Evolutionary conservation across 495 filamentous ascomycete genomes (phyloP).

Genomic region (Xylaria acuta): DNA sequence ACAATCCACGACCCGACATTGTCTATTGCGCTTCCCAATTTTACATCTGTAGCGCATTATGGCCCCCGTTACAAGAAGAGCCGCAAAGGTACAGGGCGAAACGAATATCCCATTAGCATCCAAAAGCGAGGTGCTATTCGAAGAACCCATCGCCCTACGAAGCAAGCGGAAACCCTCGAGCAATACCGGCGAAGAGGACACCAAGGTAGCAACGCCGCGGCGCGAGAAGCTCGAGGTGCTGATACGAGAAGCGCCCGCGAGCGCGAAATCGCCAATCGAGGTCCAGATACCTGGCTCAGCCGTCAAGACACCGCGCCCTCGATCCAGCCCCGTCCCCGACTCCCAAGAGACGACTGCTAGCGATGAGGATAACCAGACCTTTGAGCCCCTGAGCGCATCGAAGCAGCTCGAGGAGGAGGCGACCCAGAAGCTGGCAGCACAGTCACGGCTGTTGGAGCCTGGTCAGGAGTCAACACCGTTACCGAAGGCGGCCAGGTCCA

Average conservation of each 20-base stretch:
- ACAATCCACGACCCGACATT: neutral
- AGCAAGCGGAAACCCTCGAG: conserved; percentile 29
- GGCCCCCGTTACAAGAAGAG: conserved; percentile 35
- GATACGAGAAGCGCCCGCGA: conserved; percentile 28
- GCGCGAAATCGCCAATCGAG: conserved; percentile 30
- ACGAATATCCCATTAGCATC: neutral
- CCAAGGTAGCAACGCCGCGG: conserved; percentile 22
- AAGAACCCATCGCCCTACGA: conserved; percentile 24
- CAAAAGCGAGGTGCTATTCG: conserved; percentile 11
- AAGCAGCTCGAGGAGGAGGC: conserved; percentile 41
- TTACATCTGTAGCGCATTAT: conserved; percentile 22
- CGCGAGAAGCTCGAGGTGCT: conserved; percentile 34
- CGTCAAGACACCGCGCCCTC: conserved; percentile 17
- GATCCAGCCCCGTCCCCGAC: conserved; percentile 23
- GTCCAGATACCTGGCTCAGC: conserved; percentile 35
- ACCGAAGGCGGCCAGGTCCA: conserved; percentile 2
- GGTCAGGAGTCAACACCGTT: conserved; percentile 8
- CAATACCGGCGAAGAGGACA: neutral
- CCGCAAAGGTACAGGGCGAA: conserved; percentile 19
- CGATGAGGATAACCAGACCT: conserved; percentile 13
- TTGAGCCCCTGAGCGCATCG: conserved; percentile 35
- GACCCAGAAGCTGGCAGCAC: conserved; percentile 32
- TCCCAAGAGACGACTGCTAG: conserved; percentile 26
- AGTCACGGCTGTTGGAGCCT: conserved; percentile 15
- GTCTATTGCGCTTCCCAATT: neutral